Evolutionary conservation across 192 early-diverging fungal genomes (phyloP), one percentile per base, ranked within the genome.

Genomic region (Podila epigama): DNA sequence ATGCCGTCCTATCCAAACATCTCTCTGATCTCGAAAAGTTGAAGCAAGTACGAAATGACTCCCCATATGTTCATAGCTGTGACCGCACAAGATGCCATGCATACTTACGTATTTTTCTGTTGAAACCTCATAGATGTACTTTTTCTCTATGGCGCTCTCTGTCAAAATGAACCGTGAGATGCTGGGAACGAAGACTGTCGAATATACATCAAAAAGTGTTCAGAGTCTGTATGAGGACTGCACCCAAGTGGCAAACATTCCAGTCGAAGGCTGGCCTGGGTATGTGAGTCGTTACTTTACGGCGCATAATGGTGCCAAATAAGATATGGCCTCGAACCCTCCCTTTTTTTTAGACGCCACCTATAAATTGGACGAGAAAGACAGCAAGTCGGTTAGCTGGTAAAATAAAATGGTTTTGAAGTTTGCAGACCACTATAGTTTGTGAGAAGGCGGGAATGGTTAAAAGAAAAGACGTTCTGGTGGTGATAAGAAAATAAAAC

Each of bases 131-230:
- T 40, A 71, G 69, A 41, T 71, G n/a, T 75, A 75, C 41, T 75
- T 75, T 15, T 75, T 75, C 35, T 75, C 70, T 1, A 75, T 75
- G 70, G 70, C 70, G 1, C 41, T 75, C 0, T 75, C 70, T 2
- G 70, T 75, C 57, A 75, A 75, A 51, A 75, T 75, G 70, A 75
- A 75, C 51, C n/a, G 70, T 28, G 70, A 75, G 35, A 75, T 75
- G 70, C 60, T 75, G 63, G 70, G 63, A 31, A 65, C 66, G 51
- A 55, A 55, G 32, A 52, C 70, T 16, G 36, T 63, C 7, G 70
- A 75, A 22, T 75, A 75, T n/a, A 75, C 70, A 4, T 61, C 72
- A 10, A 75, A 58, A 3, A 67, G 64, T 35, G 72, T 75, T 0
- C 72, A 75, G 28, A 75, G 34, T 9, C 65, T 75, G 5, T 75